Conservation (phyloP, 345 rosid species). For the Salix suchowensis region DNA sequence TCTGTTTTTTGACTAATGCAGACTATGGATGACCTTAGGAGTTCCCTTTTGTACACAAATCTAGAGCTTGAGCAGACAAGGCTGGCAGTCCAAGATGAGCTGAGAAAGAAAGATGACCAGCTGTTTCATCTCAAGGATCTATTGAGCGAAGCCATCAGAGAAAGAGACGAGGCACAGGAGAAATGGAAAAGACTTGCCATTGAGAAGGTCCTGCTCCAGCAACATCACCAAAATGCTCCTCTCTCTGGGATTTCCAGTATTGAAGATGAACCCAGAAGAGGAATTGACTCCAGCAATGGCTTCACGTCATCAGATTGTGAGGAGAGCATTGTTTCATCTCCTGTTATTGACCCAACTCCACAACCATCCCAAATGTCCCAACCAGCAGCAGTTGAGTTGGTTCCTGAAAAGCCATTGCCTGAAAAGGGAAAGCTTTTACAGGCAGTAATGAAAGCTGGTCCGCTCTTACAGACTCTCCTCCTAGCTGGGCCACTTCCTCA, state of each 20-base stretch:
- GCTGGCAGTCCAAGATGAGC: conserved; percentile 62
- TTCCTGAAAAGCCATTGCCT: conserved; percentile 70
- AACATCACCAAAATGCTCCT: conserved; percentile 45
- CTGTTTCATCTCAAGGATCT: conserved; percentile 49
- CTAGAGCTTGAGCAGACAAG: conserved; percentile 83
- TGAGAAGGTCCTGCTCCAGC: conserved; percentile 47
- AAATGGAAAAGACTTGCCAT: conserved; percentile 53
- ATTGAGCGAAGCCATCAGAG: conserved; percentile 48
- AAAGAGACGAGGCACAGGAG: conserved; percentile 67
- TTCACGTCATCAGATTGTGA: conserved; percentile 87
- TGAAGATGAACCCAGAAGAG: conserved; percentile 74
- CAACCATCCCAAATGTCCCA: conserved; percentile 16
- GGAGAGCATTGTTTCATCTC: conserved; percentile 84
- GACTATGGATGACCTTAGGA: conserved; percentile 70
- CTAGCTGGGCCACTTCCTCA: conserved; percentile 95
- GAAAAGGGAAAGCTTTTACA: conserved; percentile 95
- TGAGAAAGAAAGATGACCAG: conserved; percentile 64
- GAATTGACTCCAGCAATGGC: conserved; percentile 64
- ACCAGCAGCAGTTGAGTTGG: conserved; percentile 21
- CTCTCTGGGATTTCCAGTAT: conserved; percentile 80
- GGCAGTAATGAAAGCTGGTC: conserved; percentile 96
- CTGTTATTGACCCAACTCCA: conserved; percentile 42
- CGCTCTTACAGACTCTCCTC: conserved; percentile 85
- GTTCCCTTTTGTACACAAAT: conserved; percentile 56
- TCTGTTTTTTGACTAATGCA: conserved; percentile 24